phyloP scores from a whole-genome alignment of 2,329 filamentous ascomycete genomes.

The Pseudohalonectria lignicola region DNA sequence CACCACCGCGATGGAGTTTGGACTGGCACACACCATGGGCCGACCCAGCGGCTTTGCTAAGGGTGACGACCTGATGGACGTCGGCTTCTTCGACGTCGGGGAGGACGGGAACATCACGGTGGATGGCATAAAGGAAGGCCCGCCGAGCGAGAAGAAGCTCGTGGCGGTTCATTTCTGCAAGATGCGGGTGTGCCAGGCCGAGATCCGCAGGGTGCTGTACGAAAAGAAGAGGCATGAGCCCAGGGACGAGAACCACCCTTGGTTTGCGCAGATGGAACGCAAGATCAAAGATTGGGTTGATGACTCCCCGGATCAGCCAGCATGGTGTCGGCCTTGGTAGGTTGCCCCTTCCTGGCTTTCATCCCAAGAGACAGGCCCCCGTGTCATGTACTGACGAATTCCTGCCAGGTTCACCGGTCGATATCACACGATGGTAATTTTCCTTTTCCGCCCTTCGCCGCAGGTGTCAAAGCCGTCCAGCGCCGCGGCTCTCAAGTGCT shows the following conservation, averaged over 20 bases:
- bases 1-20: constrained; percentile 78
- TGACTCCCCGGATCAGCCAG: constrained; percentile 57
- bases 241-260: constrained; percentile 69
- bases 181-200: constrained; percentile 78
- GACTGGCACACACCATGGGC: constrained; percentile 78
- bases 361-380: no score
- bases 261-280: constrained; percentile 71
- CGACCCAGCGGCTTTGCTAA: constrained; percentile 79
- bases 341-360: constrained; percentile 22
- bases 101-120: constrained; percentile 76
- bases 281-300: constrained; percentile 75
- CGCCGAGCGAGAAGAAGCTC: constrained; percentile 70
- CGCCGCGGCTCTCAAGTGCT: constrained; percentile 71
- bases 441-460: constrained; percentile 81
- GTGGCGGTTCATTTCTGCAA: constrained; percentile 89
- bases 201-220: constrained; percentile 79
- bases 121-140: constrained; percentile 61
- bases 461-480: constrained; percentile 80
- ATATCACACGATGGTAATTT: constrained; percentile 81
- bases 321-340: constrained; percentile 72
- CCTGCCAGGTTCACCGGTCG: constrained; percentile 49
- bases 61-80: constrained; percentile 70
- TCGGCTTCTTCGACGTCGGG: constrained; percentile 72
- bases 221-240: constrained; percentile 72
- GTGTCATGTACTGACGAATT: constrained; percentile 2